Evolutionary conservation across 495 filamentous ascomycete genomes (phyloP), one percentile per base, ranked within the genome.

Genomic region (Ramalina intermedia): DNA sequence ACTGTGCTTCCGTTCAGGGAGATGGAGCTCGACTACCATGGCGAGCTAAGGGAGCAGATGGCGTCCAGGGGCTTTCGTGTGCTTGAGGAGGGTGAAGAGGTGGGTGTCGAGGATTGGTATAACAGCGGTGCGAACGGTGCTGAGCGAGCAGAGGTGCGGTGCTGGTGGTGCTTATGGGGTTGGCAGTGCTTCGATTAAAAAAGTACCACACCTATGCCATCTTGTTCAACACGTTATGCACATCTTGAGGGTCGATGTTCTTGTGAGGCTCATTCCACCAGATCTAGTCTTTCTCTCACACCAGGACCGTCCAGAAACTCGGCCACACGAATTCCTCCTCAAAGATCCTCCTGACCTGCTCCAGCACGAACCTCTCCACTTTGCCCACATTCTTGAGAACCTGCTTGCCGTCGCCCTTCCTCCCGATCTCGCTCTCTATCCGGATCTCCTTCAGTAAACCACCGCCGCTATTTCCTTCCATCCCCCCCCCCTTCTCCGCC

Each of bases 281-380:
- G 21, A 39, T 5, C 20, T 24, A 5, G 13, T 17, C 46, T 20
- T 2, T 37, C 17, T 33, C n/a, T 74, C 62, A 96, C 8, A 98
- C 79, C 50, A 98, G 67, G 61, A 96, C 95, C 1, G 90, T 98
- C 87, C 89, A 96, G 65, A 87, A 96, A 62, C 88, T 95, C 37
- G 91, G 91, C 67, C 89, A 98, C 20, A 98, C 89, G 62, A 98
- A 85, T 63, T 98, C 91, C 60, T 96, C 91, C 65, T 98, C 91
- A 58, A 98, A 96, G 50, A 96, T 95, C 49, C 88, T 76, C 50
- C 90, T 80, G 33, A 98, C 91, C 62, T 96, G 93, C 61, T 95
- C 90, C 20, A 98, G 73, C 41, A 98, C 86, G 61, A 98, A 98
- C 52, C 87, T 81, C 68, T 98, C 91, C 36, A 98, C 91, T 68